phyloP scores from a whole-genome alignment of 306 rosid genomes.

The Erythrophleum fordii region DNA sequence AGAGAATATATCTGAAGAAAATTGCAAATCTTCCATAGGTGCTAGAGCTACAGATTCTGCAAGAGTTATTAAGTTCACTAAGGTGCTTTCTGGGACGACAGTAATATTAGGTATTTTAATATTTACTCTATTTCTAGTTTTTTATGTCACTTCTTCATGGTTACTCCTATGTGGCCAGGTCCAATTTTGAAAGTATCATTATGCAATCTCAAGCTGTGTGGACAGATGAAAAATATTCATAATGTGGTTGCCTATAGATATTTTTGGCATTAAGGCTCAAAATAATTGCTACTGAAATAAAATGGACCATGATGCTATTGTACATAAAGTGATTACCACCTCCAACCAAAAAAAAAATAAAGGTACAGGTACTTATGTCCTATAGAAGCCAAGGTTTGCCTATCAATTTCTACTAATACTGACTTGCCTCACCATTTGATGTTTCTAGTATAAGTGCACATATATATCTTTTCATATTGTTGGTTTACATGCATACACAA shows the following conservation, averaged over 20 bases:
- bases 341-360: no score
- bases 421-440: neutral
- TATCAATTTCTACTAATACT: neutral
- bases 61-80: constrained; percentile 79
- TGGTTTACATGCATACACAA: constrained; percentile 2
- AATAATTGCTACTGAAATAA: neutral
- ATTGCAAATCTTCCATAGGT: constrained; percentile 62
- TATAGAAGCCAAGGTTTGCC: neutral
- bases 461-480: neutral
- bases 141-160: constrained; percentile 13
- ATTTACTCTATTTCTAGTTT: constrained; percentile 18
- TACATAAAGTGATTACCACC: neutral
- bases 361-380: neutral
- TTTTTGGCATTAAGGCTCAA: constrained; percentile 18
- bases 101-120: constrained; percentile 66
- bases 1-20: constrained; percentile 57
- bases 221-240: neutral
- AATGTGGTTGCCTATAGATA: neutral
- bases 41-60: constrained; percentile 95
- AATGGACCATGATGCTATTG: constrained; percentile 1
- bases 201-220: constrained; percentile 16
- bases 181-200: constrained; percentile 11
- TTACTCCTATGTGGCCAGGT: constrained; percentile 12
- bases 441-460: neutral
- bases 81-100: constrained; percentile 80